Evolutionary conservation across 179 eudicot species (phyloP).

Genomic region (Corrigiola litoralis): DNA sequence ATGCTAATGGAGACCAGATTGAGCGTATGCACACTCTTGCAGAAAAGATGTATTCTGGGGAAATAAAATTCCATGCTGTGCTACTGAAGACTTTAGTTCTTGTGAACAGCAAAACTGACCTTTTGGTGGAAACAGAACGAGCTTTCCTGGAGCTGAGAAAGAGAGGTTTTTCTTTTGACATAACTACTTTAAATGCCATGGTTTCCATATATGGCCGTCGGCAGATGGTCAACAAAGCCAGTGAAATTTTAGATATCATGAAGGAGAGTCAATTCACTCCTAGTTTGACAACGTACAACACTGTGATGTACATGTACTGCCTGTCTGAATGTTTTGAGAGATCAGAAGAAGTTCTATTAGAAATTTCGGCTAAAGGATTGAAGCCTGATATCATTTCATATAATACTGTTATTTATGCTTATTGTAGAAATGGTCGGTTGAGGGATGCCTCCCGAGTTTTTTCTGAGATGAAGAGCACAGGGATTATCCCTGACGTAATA

Average conservation of each 20-base stretch:
- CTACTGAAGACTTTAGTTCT: conserved; percentile 79
- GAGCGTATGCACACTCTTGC: conserved; percentile 62
- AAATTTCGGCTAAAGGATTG: conserved; percentile 54
- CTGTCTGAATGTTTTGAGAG: conserved; percentile 50
- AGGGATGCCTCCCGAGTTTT: conserved; percentile 68
- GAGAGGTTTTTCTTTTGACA: conserved; percentile 54
- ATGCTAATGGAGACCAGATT: conserved; percentile 73
- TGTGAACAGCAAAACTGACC: conserved; percentile 71
- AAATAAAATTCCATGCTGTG: conserved; percentile 46
- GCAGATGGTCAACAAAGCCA: conserved; percentile 61
- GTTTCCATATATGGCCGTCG: conserved; percentile 82
- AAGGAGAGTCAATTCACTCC: conserved; percentile 68
- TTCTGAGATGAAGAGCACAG: conserved; percentile 55
- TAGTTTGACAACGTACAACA: conserved; percentile 71
- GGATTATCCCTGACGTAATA: conserved; percentile 65
- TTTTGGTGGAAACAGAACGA: conserved; percentile 66
- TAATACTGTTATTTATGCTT: conserved; percentile 79
- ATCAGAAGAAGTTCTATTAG: conserved; percentile 64
- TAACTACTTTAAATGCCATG: conserved; percentile 78
- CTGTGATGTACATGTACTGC: conserved; percentile 82
- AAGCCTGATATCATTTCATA: conserved; percentile 80
- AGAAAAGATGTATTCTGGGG: conserved; percentile 61
- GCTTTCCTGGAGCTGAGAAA: conserved; percentile 70
- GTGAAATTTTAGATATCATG: conserved; percentile 64
- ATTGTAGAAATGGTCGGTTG: conserved; percentile 69